Conservation (phyloP, 768 basidiomycete species). For the Fomitopsis pulvina region DNA sequence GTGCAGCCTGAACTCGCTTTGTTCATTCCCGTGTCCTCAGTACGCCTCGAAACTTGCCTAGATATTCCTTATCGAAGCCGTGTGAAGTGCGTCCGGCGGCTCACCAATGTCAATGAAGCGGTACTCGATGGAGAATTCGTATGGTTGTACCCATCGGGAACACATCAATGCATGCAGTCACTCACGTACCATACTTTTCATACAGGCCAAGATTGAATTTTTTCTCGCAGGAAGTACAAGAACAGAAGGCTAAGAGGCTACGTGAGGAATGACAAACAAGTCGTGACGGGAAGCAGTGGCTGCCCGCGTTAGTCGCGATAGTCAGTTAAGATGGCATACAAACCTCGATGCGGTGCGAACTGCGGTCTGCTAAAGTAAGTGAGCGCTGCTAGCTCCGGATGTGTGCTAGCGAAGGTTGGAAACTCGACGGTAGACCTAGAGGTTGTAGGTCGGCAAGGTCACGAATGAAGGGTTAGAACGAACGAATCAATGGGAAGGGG, state of each 20-base stretch:
- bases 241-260: constrained; percentile 1
- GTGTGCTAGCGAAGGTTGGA: constrained; percentile 1
- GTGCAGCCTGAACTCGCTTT: too few species aligned
- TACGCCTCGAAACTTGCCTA: too few species aligned
- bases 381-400: constrained; percentile 5
- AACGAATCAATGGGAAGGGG: constrained; percentile 28
- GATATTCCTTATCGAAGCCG: too few species aligned
- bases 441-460: constrained; percentile 11
- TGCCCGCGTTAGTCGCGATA: constrained; percentile 4
- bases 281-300: not conserved
- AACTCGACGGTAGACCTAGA: constrained; percentile 8
- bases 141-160: not conserved
- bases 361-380: not conserved
- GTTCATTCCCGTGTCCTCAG: too few species aligned
- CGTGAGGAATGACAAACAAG: not conserved
- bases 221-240: constrained; percentile 28
- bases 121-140: too few species aligned
- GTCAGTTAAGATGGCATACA: constrained; percentile 15
- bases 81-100: too few species aligned
- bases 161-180: too few species aligned
- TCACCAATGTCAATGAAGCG: too few species aligned
- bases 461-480: constrained; percentile 4
- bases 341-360: constrained; percentile 8
- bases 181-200: too few species aligned
- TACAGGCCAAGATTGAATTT: too few species aligned